Evolutionary conservation across 495 filamentous ascomycete genomes (phyloP), one percentile per base, ranked within the genome.

Genomic region (Aspergillus coremiiformis): DNA sequence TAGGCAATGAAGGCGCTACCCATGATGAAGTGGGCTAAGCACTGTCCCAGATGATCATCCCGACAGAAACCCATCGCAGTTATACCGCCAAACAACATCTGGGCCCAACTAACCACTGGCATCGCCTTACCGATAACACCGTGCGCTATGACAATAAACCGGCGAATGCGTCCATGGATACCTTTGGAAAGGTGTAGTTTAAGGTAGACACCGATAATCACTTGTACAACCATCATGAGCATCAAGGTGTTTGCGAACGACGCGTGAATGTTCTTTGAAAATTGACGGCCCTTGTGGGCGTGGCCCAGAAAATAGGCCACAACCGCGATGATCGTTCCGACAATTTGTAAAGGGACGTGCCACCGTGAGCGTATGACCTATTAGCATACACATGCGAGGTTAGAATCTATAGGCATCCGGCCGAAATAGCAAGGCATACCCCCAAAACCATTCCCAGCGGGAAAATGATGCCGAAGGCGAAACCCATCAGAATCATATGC

Each of bases 1-100:
- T 97, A 97, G 41, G 78, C 93, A 55, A 98, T 95, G 67, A 98
- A 97, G 2, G 92, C 91, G 52, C 85, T 86, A 17, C 93, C 93
- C 94, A 98, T 97, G 64, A 97, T 97, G 63, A 97, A 97, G 67
- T 98, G 93, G 26, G 93, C 94, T 23, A 89, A 70, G 70, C 93
- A 98, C 71, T 98, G 94, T 5, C 92, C 91, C 15, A 89, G 60
- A 65, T 97, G 93, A 45, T 97, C 93, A 21, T 75, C 90, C 47
- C 85, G 84, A 65, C 93, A 98, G 72, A 95, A 97, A n/a, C 93
- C 93, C 52, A 96, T 71, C 37, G 88, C 79, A 1, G 91, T 89
- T 59, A 98, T 96, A 8, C 93, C 94, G 24, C 93, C 93, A 67
- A 98, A 95, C 6, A 98, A 64, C 86, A 98, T 96, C 72, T 98